phyloP scores from a whole-genome alignment of 2,329 filamentous ascomycete species.

The Helotiales sp. region DNA sequence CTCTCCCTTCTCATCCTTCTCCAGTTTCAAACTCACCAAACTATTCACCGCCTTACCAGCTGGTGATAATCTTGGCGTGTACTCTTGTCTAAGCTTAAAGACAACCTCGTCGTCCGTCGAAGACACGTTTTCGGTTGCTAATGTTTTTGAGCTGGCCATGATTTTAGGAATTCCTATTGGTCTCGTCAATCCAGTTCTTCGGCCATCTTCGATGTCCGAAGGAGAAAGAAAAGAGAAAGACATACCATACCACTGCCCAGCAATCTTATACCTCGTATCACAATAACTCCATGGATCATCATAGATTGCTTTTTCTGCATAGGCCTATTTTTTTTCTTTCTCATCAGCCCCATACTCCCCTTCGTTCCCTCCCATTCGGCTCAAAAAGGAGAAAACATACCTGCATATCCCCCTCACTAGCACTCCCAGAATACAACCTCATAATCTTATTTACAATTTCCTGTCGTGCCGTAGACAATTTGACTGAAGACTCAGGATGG shows the following conservation, averaged over 20 bases:
- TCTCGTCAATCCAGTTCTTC: background rate
- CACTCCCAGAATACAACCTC: conserved; percentile 47
- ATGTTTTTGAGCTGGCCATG: conserved; percentile 40
- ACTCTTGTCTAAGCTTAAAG: conserved; percentile 50
- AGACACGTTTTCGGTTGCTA: conserved; percentile 43
- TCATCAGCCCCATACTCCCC: too few relatives aligned
- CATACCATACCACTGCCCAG: conserved; percentile 47
- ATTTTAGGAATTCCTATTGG: conserved; percentile 43
- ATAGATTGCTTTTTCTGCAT: conserved; percentile 45
- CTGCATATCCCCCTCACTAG: conserved; percentile 47
- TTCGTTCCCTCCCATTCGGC: too few relatives aligned
- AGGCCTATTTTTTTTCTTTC: too few relatives aligned
- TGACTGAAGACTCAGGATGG: conserved; percentile 35
- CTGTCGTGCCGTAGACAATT: conserved; percentile 37
- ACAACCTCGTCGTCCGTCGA: conserved; percentile 41
- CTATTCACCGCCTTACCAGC: conserved; percentile 41
- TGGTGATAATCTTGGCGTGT: conserved; percentile 42
- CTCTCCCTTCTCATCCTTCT: conserved; percentile 33
- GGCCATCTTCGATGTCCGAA: background rate
- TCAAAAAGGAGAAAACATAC: too few relatives aligned
- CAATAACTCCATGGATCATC: conserved; percentile 51
- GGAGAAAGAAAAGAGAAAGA: background rate
- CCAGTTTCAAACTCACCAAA: conserved; percentile 41
- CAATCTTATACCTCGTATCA: conserved; percentile 51
- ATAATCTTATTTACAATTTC: conserved; percentile 44